Conservation (phyloP, 2,329 filamentous ascomycete species). For the Aspergillus sp. region DNA sequence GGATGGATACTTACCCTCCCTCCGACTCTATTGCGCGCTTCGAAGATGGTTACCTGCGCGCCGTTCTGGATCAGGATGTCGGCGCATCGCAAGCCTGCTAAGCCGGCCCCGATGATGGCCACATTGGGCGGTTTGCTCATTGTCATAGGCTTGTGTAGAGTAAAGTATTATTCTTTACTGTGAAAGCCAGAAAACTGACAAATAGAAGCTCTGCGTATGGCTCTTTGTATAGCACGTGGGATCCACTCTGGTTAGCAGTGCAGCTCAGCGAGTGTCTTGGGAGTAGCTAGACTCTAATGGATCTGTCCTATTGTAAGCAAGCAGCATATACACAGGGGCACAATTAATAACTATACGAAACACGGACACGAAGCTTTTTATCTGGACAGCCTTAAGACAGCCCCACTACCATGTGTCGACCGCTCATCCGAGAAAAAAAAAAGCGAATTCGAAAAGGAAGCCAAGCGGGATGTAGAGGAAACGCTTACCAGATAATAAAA, state of each 20-base stretch:
- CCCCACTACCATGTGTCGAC: background rate
- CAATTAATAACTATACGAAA: background rate
- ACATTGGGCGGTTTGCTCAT: constrained; percentile 48
- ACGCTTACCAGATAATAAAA: background rate
- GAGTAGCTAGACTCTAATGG: fast-evolving
- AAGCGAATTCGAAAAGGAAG: background rate
- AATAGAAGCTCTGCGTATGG: background rate
- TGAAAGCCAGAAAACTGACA: background rate
- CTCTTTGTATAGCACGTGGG: background rate
- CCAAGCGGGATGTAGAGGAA: background rate
- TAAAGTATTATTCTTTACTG: background rate
- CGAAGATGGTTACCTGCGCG: constrained; percentile 58
- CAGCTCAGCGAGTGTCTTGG: background rate
- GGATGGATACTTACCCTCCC: constrained; percentile 45
- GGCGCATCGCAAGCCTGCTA: constrained; percentile 60
- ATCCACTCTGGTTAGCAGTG: background rate
- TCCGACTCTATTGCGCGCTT: constrained; percentile 59
- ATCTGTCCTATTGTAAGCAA: background rate
- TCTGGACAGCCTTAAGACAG: background rate
- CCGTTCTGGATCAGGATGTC: constrained; percentile 58
- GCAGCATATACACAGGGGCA: background rate
- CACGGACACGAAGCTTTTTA: background rate
- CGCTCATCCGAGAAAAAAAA: background rate
- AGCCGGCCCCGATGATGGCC: constrained; percentile 61
- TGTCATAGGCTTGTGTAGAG: background rate